Percentiles rank a stretch among this genome's conserved stretches.
Evolutionary conservation across 805 yeast genomes (phyloP).

Genomic region (Myxozyma melibiosi): DNA sequence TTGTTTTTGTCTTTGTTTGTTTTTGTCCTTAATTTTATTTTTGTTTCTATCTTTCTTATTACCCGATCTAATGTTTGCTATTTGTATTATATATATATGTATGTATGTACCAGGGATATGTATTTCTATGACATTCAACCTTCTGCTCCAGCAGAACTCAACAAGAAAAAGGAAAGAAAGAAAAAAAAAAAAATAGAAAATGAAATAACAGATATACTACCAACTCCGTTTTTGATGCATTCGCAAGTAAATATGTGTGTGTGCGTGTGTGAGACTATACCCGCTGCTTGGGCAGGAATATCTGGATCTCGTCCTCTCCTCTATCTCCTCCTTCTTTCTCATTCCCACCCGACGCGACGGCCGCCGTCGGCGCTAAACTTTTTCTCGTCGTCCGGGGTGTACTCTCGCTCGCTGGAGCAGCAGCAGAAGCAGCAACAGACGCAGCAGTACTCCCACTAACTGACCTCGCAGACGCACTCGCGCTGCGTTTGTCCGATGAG

Average conservation of each 20-base stretch:
- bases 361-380: background rate
- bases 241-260: background rate
- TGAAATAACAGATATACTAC: background rate
- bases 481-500: conserved; percentile 5
- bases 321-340: background rate
- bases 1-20: background rate
- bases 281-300: conserved; percentile 9
- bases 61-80: no score
- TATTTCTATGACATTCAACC: no score
- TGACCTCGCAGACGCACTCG: background rate
- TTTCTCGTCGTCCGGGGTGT: no score
- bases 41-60: no score
- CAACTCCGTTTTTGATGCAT: background rate
- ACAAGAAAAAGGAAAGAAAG: no score
- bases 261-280: background rate
- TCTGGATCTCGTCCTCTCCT: background rate
- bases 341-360: background rate
- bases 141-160: no score
- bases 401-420: no score
- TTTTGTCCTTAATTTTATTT: no score
- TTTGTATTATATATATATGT: no score
- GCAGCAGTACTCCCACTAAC: background rate
- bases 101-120: no score
- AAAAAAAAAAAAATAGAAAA: background rate
- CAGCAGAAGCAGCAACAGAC: background rate